Percentiles rank a stretch among this genome's conserved stretches.
These are phyloP conservation scores for Suillus americanus DNA, from an alignment of 768 basidiomycete species.

Conservation along the genomic window DNA sequence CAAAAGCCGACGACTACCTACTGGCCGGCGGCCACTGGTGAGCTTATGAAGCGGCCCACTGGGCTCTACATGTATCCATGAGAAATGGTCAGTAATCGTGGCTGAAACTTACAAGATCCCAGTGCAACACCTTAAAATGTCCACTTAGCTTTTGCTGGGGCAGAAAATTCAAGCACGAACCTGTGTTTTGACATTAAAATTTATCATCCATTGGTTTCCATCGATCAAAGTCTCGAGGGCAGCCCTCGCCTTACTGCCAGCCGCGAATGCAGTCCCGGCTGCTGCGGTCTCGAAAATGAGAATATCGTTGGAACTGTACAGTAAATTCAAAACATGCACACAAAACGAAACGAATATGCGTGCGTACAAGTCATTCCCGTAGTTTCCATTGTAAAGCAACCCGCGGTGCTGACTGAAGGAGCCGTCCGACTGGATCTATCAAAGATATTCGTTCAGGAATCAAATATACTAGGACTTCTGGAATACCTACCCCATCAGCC, in stretches of 20 bases:
- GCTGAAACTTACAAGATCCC: slow-evolving; percentile 61
- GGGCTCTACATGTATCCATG: slow-evolving; percentile 44
- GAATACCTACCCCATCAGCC: slow-evolving; percentile 58
- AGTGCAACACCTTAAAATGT: slow-evolving; percentile 43
- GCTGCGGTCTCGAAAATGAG: slow-evolving; percentile 61
- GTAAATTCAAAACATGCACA: neutral
- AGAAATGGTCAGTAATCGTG: neutral
- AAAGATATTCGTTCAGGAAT: neutral
- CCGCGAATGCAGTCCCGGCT: slow-evolving; percentile 57
- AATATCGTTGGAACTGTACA: slow-evolving; percentile 54
- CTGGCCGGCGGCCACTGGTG: slow-evolving; percentile 53
- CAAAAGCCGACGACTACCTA: slow-evolving; percentile 20
- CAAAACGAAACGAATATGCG: neutral
- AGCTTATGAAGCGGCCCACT: slow-evolving; percentile 65
- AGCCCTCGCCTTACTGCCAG: slow-evolving; percentile 36
- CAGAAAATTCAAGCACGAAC: slow-evolving; percentile 22
- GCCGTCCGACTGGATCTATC: slow-evolving; percentile 25
- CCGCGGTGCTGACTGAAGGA: slow-evolving; percentile 49
- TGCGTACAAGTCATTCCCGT: slow-evolving; percentile 52
- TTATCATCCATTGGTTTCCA: slow-evolving; percentile 72
- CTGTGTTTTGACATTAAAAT: slow-evolving; percentile 52
- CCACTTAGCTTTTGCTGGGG: neutral
- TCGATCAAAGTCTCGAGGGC: slow-evolving; percentile 59
- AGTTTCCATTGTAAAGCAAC: slow-evolving; percentile 72
- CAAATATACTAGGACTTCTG: neutral